Percentiles rank a stretch among this genome's conserved stretches.
phyloP scores from a whole-genome alignment of 23 red algal genomes.

The Gracilaria caudata region DNA sequence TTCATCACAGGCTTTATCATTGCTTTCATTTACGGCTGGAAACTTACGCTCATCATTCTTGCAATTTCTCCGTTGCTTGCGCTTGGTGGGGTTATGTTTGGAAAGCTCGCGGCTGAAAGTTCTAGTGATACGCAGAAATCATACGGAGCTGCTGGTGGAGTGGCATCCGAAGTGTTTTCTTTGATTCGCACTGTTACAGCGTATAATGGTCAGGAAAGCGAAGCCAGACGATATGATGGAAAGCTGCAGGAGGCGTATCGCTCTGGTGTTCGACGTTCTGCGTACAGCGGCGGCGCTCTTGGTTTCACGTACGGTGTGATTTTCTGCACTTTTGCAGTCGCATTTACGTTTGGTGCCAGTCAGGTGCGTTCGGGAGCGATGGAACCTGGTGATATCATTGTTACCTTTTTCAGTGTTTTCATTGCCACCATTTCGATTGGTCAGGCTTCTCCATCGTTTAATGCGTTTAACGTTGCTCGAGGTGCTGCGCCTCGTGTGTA shows the following conservation, averaged over 20 bases:
- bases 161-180: slow-evolving; percentile 83
- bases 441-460: slow-evolving; percentile 77
- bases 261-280: slow-evolving; percentile 43
- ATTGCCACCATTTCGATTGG: slow-evolving; percentile 89
- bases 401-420: slow-evolving; percentile 87
- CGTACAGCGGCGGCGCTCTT: slow-evolving; percentile 73
- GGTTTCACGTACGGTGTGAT: slow-evolving; percentile 87
- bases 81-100: slow-evolving; percentile 76
- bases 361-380: slow-evolving; percentile 69
- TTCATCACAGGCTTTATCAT: slow-evolving; percentile 77
- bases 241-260: slow-evolving; percentile 60
- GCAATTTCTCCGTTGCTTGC: slow-evolving; percentile 82
- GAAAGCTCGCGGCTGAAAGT: slow-evolving; percentile 77
- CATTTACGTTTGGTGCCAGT: slow-evolving; percentile 80
- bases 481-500: slow-evolving; percentile 82
- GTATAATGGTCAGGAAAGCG: slow-evolving; percentile 85
- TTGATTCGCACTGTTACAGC: slow-evolving; percentile 89
- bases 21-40: slow-evolving; percentile 65
- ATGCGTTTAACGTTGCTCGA: slow-evolving; percentile 68
- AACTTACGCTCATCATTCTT: slow-evolving; percentile 79
- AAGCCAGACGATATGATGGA: slow-evolving; percentile 80
- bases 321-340: slow-evolving; percentile 84
- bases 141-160: slow-evolving; percentile 79
- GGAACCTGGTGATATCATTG: slow-evolving; percentile 69
- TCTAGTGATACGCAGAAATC: slow-evolving; percentile 74